Conservation (phyloP, 495 filamentous ascomycete genomes). For the Tetracladium marchalianum region DNA sequence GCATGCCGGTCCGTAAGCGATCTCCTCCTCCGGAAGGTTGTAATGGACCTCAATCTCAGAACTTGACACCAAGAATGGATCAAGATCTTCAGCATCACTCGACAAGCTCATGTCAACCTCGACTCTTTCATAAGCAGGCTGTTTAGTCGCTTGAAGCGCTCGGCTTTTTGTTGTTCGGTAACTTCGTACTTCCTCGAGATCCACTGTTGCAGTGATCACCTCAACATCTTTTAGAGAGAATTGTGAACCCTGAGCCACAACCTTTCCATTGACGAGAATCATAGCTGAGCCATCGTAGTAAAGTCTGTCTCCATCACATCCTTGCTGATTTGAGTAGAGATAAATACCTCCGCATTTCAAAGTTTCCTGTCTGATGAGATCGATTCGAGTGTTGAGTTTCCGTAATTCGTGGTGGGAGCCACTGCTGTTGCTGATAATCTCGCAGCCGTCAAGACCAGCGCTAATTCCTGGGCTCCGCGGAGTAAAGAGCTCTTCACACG, state of each 20-base stretch:
- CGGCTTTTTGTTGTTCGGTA: slow-evolving; percentile 28
- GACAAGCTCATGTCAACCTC: slow-evolving; percentile 8
- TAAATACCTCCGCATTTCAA: slow-evolving; percentile 63
- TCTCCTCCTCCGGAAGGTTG: slow-evolving; percentile 65
- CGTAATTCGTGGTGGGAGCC: slow-evolving; percentile 64
- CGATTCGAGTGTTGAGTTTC: slow-evolving; percentile 65
- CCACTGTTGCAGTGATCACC: slow-evolving; percentile 70
- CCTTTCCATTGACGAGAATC: slow-evolving; percentile 64
- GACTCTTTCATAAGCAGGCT: slow-evolving; percentile 19
- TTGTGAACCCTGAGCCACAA: slow-evolving; percentile 47
- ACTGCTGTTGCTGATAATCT: slow-evolving; percentile 72
- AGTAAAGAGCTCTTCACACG: slow-evolving; percentile 73
- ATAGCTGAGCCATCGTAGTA: slow-evolving; percentile 61
- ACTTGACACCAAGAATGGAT: neutral
- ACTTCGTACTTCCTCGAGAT: slow-evolving; percentile 44
- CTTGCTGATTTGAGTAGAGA: slow-evolving; percentile 63
- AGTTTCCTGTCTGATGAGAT: slow-evolving; percentile 70
- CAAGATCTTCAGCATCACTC: slow-evolving; percentile 3
- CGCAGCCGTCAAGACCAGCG: slow-evolving; percentile 54
- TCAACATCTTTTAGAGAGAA: slow-evolving; percentile 78
- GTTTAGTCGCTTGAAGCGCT: slow-evolving; percentile 31
- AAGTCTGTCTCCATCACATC: slow-evolving; percentile 58
- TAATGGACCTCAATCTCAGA: slow-evolving; percentile 47
- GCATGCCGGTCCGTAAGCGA: slow-evolving; percentile 58
- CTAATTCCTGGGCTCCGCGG: slow-evolving; percentile 29